These are phyloP conservation scores for Kwoniella europaea DNA, from an alignment of 768 basidiomycete genomes.

Conservation along the genomic window DNA sequence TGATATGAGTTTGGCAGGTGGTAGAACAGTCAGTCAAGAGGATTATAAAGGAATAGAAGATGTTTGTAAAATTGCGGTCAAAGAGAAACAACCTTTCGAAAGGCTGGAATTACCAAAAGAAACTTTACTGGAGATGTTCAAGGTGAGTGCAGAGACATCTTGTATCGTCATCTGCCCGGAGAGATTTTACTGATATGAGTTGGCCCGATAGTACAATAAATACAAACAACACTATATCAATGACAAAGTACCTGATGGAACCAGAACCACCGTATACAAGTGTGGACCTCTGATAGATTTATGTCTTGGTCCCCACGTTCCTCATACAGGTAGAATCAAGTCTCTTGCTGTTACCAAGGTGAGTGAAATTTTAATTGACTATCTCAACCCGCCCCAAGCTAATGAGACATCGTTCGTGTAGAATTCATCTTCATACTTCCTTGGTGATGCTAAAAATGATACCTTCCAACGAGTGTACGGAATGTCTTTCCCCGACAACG, in stretches of 20 bases:
- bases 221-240: conserved; percentile 97
- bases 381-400: not conserved
- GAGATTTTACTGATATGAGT: too few species aligned
- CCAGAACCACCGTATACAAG: conserved; percentile 95
- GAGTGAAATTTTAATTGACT: conserved; percentile 15
- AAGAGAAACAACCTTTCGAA: conserved; percentile 97
- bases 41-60: conserved; percentile 92
- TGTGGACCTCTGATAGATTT: conserved; percentile 99
- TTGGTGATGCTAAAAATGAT: conserved; percentile 90
- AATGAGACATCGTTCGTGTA: conserved; percentile 49
- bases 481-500: conserved; percentile 97
- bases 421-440: conserved; percentile 98
- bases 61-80: conserved; percentile 80
- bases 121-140: conserved; percentile 94
- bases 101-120: conserved; percentile 91
- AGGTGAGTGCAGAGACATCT: conserved; percentile 63
- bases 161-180: not conserved
- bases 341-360: conserved; percentile 96
- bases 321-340: conserved; percentile 97
- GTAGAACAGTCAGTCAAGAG: conserved; percentile 73
- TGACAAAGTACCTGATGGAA: conserved; percentile 92
- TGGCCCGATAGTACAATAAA: conserved; percentile 81
- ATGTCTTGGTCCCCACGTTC: conserved; percentile 95
- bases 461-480: conserved; percentile 95
- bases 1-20: conserved; percentile 71